phyloP scores from a whole-genome alignment of 225 moss, liverwort and hornwort genomes.

The Marchantia paleacea region DNA sequence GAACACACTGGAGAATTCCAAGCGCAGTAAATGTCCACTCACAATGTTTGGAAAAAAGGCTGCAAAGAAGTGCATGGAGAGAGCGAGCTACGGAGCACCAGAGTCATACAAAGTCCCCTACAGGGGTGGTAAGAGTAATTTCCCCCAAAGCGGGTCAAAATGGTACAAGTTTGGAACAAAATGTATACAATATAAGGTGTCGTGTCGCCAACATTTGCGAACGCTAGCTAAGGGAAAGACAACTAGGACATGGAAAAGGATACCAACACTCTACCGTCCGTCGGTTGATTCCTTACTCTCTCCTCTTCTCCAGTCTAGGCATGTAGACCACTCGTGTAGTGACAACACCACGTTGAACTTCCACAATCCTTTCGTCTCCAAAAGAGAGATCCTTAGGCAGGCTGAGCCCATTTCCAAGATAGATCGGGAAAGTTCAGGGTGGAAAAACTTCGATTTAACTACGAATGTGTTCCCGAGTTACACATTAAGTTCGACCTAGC shows the following conservation, averaged over 20 bases:
- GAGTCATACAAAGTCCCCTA: background rate
- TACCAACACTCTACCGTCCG: slow-evolving; percentile 8
- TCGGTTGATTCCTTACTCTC: slow-evolving; percentile 14
- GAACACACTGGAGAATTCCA: background rate
- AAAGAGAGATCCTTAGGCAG: slow-evolving; percentile 20
- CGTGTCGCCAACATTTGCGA: slow-evolving; percentile 10
- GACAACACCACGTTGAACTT: slow-evolving; percentile 35
- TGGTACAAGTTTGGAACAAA: slow-evolving; percentile 23
- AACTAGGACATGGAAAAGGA: slow-evolving; percentile 5
- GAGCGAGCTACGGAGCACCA: background rate
- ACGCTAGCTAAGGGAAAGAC: slow-evolving; percentile 2
- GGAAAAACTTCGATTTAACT: slow-evolving; percentile 27
- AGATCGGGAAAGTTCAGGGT: slow-evolving; percentile 29
- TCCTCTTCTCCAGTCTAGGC: slow-evolving; percentile 19
- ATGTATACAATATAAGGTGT: slow-evolving; percentile 15
- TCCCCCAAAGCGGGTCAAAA: slow-evolving; percentile 22
- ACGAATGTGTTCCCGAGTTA: slow-evolving; percentile 24
- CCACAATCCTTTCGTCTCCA: slow-evolving; percentile 16
- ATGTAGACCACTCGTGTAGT: slow-evolving; percentile 14
- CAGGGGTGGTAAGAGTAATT: slow-evolving; percentile 5
- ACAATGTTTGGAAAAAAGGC: background rate
- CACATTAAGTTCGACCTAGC: slow-evolving; percentile 28
- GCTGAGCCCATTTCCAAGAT: slow-evolving; percentile 19
- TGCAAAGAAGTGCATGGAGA: background rate
- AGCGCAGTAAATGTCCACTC: background rate